These are phyloP conservation scores for Leccinum rimulosum DNA, from an alignment of 768 basidiomycete genomes.

Conservation along the genomic window DNA sequence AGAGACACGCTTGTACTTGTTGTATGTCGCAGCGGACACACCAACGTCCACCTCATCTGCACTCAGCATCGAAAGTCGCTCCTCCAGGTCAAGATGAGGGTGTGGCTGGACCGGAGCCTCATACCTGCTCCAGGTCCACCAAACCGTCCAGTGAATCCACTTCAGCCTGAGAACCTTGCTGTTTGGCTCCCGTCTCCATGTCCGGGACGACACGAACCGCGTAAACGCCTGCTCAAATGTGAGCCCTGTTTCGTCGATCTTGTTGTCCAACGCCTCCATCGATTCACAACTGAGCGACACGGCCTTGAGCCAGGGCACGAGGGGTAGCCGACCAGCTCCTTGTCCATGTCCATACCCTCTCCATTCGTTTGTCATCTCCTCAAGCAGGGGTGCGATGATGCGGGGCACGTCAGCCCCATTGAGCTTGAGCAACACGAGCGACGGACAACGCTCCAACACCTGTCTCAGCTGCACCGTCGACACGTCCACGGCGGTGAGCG, in stretches of 20 bases:
- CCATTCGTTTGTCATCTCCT: conserved; percentile 22
- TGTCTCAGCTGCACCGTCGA: conserved; percentile 21
- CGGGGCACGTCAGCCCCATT: conserved; percentile 26
- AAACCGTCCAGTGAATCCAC: conserved; percentile 34
- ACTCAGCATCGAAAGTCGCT: conserved; percentile 21
- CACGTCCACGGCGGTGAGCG: conserved; percentile 27
- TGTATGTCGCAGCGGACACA: conserved; percentile 29
- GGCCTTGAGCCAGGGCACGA: conserved; percentile 30
- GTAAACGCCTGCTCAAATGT: conserved; percentile 29
- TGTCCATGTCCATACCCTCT: conserved; percentile 5
- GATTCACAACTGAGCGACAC: conserved; percentile 32
- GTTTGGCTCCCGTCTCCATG: conserved; percentile 18
- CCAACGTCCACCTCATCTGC: conserved; percentile 29
- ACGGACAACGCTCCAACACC: conserved; percentile 30
- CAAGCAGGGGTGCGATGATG: conserved; percentile 22
- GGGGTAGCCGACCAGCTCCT: conserved; percentile 7
- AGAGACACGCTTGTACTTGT: conserved; percentile 33
- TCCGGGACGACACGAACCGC: conserved; percentile 25
- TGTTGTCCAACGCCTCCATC: conserved; percentile 18
- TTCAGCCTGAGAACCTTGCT: conserved; percentile 29
- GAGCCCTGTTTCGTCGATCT: conserved; percentile 23
- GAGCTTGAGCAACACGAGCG: conserved; percentile 28
- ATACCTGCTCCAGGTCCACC: conserved; percentile 29
- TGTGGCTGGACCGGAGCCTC: conserved; percentile 19
- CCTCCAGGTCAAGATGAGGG: conserved; percentile 25